These are phyloP conservation scores for Actinomortierella ambigua DNA, from an alignment of 371 early-diverging fungal species.

Conservation along the genomic window DNA sequence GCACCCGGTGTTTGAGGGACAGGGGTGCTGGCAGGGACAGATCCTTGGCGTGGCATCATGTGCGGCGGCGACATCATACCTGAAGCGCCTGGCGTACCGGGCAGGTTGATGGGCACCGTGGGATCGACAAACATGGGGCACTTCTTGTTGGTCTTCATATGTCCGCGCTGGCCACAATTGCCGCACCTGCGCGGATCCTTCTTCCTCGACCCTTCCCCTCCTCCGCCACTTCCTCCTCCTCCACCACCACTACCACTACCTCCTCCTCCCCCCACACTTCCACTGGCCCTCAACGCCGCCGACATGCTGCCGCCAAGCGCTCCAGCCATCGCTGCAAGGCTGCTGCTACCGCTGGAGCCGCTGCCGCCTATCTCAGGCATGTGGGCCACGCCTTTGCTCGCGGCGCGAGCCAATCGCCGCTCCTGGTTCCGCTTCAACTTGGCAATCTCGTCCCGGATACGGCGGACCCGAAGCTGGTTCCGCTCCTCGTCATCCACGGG, in stretches of 20 bases:
- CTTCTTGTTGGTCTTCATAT: constrained; percentile 88
- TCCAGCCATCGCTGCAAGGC: background rate
- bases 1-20: background rate
- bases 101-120: constrained; percentile 36
- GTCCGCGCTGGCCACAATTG: constrained; percentile 85
- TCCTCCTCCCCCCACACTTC: too few species aligned
- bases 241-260: too few species aligned
- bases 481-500: constrained; percentile 67
- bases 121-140: constrained; percentile 74
- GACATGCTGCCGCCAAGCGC: constrained; percentile 3
- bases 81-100: constrained; percentile 21
- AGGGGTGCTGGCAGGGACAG: background rate
- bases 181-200: constrained; percentile 83
- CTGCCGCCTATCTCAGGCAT: too few species aligned
- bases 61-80: background rate
- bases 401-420: constrained; percentile 53
- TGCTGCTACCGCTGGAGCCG: constrained; percentile 4
- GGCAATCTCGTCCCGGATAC: constrained; percentile 66
- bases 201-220: too few species aligned
- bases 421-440: constrained; percentile 69
- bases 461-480: constrained; percentile 65
- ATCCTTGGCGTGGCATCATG: constrained; percentile 1
- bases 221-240: too few species aligned
- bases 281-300: background rate
- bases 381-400: constrained; percentile 42